Percentiles rank a stretch among this genome's conserved stretches.
These are phyloP conservation scores for Coccomyxa sp. DNA, from an alignment of 139 green algal species.

Conservation along the genomic window DNA sequence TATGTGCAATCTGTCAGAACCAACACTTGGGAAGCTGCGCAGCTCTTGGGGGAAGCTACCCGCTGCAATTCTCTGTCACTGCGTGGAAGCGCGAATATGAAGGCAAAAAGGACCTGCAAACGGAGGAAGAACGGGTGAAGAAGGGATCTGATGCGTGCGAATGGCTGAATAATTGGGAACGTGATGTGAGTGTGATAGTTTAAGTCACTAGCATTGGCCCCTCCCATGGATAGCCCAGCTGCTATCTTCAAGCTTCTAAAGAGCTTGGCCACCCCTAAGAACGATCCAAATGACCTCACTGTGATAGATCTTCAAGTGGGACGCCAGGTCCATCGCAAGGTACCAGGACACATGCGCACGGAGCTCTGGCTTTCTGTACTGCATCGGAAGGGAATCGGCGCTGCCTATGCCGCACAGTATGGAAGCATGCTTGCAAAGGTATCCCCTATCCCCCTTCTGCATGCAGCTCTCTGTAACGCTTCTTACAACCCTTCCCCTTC, in stretches of 20 bases:
- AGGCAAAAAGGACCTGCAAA: too few relatives aligned
- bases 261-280: neutral
- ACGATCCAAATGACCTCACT: slow-evolving; percentile 29
- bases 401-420: slow-evolving; percentile 20
- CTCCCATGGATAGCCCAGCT: neutral
- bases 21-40: too few relatives aligned
- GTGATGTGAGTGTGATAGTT: too few relatives aligned
- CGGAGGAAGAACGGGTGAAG: too few relatives aligned
- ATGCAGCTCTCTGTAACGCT: neutral
- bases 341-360: slow-evolving; percentile 31
- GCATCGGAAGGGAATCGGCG: slow-evolving; percentile 22
- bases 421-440: slow-evolving; percentile 9
- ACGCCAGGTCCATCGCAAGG: slow-evolving; percentile 8
- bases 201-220: too few relatives aligned
- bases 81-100: too few relatives aligned
- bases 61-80: too few relatives aligned
- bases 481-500: neutral
- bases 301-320: slow-evolving; percentile 47
- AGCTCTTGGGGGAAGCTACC: too few relatives aligned
- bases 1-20: too few relatives aligned
- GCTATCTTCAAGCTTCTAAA: neutral
- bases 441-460: neutral
- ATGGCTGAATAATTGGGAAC: too few relatives aligned
- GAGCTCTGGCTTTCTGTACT: slow-evolving; percentile 52
- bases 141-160: too few relatives aligned